Base-by-base conservation (phyloP, 192 early-diverging fungal genomes). In the Backusella morwellensis region DNA sequence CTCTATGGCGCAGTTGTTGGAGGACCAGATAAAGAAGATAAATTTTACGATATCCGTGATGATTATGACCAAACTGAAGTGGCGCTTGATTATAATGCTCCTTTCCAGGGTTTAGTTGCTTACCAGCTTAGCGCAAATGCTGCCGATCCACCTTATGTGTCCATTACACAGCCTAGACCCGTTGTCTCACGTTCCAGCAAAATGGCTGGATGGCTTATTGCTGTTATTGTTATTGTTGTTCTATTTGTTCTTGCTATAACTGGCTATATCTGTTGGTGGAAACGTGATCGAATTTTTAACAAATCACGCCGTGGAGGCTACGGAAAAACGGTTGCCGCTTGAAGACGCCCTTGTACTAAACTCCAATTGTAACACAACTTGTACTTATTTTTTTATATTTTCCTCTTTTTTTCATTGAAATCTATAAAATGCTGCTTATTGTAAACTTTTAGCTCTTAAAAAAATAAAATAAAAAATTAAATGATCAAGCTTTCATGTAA, bases 1-100 rank as follows among this genome's bases (percentile, higher is more conserved):
- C 78, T 91, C 21, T 89, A 88, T 71, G 90, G 90, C 15, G 86
- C 86, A 11, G 68, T 91, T 23, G 87, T 90, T 17, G 88, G 88
- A n/a, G 90, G 90, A 44, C 90, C 90, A 1, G 79, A 80, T 63
- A 83, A 86, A 68, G 74, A 84, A 29, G 90, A 91, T 54, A 74
- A 76, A 2, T 91, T 86, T 70, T 35, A 67, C 14, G 90, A 91
- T 67, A 68, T 77, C 6, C 80, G 89, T 7, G 44, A 70, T 15
- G 78, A 90, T 56, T 91, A 82, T 78, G 26, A 66, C 11, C 82
- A 88, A 69, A 83, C 75, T 14, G 90, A 91, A 77, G 87, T 88
- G 17, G 87, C 87, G 1, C 35, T 88, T 40, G 87, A 88, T 42
- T 88, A 89, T 59, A 89, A 88, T 74, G 85, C 86, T 12, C 85